phyloP scores from a whole-genome alignment of 495 filamentous ascomycete genomes.

The Ramalina intermedia region DNA sequence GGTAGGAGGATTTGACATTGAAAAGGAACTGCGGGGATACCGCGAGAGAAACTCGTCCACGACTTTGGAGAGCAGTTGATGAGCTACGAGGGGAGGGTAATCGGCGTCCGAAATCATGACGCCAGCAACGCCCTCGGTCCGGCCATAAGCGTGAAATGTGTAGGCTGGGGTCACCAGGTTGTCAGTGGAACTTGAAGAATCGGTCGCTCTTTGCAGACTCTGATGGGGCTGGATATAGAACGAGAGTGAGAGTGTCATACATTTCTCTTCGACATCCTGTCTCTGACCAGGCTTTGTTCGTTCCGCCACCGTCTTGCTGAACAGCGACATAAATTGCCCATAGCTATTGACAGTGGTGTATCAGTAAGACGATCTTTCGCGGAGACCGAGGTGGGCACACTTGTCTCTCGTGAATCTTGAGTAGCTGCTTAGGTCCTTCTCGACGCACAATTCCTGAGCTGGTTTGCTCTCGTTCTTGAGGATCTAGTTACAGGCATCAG shows the following conservation, averaged over 20 bases:
- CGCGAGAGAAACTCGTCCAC: constrained; percentile 83
- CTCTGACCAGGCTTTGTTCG: constrained; percentile 73
- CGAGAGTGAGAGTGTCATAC: constrained; percentile 20
- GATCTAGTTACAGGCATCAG: constrained; percentile 37
- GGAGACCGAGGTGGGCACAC: constrained; percentile 24
- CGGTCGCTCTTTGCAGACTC: background rate
- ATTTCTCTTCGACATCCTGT: constrained; percentile 84
- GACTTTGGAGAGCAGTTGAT: constrained; percentile 82
- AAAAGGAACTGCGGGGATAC: constrained; percentile 55
- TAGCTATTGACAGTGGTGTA: constrained; percentile 21
- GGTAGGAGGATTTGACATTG: constrained; percentile 32
- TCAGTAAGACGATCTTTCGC: background rate
- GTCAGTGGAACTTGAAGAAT: background rate
- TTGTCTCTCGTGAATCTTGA: constrained; percentile 63
- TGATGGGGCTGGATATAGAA: constrained; percentile 4
- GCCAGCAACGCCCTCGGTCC: constrained; percentile 72
- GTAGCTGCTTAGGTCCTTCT: constrained; percentile 67
- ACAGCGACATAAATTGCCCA: constrained; percentile 39
- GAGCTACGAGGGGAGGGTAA: constrained; percentile 83
- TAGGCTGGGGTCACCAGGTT: constrained; percentile 30
- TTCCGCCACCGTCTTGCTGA: constrained; percentile 55
- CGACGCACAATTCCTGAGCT: constrained; percentile 64
- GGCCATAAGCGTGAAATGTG: constrained; percentile 82
- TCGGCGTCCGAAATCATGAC: constrained; percentile 83
- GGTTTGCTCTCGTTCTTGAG: constrained; percentile 69